phyloP scores from a whole-genome alignment of 352 stramenopile genomes.

The Plasmopara viticola region DNA sequence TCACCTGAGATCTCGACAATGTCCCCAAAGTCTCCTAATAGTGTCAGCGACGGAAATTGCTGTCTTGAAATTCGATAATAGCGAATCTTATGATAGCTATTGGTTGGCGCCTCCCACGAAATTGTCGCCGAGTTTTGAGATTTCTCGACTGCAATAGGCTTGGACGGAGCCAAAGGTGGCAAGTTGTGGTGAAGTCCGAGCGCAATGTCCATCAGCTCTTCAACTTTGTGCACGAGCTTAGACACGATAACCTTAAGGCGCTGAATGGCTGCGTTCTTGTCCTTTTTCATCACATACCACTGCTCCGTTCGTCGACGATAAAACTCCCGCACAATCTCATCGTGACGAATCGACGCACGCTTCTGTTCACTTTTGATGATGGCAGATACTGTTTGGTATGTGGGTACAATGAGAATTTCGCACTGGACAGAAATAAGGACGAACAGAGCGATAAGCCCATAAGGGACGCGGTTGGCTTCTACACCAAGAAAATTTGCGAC shows the following conservation, averaged over 20 bases:
- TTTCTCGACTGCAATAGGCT: constrained; percentile 44
- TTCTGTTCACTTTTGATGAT: constrained; percentile 47
- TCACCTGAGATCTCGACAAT: constrained; percentile 68
- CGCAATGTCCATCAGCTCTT: constrained; percentile 87
- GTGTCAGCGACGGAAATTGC: constrained; percentile 71
- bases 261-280: constrained; percentile 77
- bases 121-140: constrained; percentile 76
- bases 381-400: constrained; percentile 53
- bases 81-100: constrained; percentile 71
- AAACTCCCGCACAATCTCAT: constrained; percentile 60
- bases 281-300: constrained; percentile 77
- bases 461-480: constrained; percentile 38
- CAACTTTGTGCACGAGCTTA: constrained; percentile 83
- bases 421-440: constrained; percentile 81
- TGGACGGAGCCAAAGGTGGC: constrained; percentile 66
- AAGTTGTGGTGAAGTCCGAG: constrained; percentile 80
- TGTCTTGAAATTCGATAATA: constrained; percentile 79
- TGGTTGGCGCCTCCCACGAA: constrained; percentile 53
- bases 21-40: constrained; percentile 77
- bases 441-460: constrained; percentile 73
- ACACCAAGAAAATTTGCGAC: constrained; percentile 66
- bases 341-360: constrained; percentile 36
- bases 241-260: constrained; percentile 84
- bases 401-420: constrained; percentile 55
- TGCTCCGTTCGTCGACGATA: constrained; percentile 59